A percentile compares a stretch with the other conserved stretches of the same genome.
Conservation (phyloP, 257 asterid genomes). For the Penstemon davidsonii region DNA sequence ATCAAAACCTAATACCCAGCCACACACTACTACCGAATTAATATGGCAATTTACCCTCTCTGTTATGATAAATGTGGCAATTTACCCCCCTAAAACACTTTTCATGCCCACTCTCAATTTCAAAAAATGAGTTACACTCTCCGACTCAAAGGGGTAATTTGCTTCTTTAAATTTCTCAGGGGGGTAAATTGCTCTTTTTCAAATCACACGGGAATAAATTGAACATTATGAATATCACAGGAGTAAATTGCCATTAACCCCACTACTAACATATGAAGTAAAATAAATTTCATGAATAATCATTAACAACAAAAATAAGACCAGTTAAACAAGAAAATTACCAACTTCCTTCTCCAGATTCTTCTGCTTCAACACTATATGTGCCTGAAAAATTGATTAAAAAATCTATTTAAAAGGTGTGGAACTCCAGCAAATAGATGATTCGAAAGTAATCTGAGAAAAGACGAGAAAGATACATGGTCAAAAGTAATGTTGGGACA, state of each 20-base stretch:
- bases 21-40: no score
- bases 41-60: no score
- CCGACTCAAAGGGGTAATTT: no score
- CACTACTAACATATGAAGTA: not conserved
- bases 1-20: no score
- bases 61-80: no score
- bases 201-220: no score
- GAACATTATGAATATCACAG: no score
- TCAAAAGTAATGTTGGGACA: conserved; percentile 24
- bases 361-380: conserved; percentile 71
- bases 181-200: no score
- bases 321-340: conserved; percentile 33
- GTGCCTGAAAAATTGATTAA: conserved; percentile 66
- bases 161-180: no score
- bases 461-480: conserved; percentile 47
- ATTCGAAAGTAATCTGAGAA: conserved; percentile 1
- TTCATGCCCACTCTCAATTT: no score
- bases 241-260: not conserved
- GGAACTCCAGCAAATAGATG: conserved; percentile 23
- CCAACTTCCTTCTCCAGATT: conserved; percentile 72
- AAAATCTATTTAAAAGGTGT: conserved; percentile 7
- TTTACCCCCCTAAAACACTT: no score
- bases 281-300: conserved; percentile 5
- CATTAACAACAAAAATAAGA: conserved; percentile 1
- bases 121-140: no score